Base-by-base conservation (phyloP, 2,329 filamentous ascomycete species). In the Pleurostoma richardsiae region DNA sequence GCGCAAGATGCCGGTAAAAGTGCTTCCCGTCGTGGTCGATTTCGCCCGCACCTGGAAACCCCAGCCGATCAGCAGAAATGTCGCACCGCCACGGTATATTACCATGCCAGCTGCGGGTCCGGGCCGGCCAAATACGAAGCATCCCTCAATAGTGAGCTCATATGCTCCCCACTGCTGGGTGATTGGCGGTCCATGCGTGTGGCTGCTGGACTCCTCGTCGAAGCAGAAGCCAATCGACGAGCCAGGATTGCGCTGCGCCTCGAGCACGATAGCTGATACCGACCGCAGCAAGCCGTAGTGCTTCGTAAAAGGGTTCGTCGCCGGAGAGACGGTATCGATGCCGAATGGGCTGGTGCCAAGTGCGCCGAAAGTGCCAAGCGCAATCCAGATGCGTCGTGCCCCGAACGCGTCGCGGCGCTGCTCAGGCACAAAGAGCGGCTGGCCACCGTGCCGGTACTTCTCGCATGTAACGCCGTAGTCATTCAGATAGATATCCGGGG, bases 371-470 rank as follows among this genome's bases (percentile, higher is more conserved):
- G 56, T 56, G 3, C 61, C 65, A 43, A 58, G 62, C 2, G 72
- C 65, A 0, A 64, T 43, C 68, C 69, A 75, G 1, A 73, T 56
- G 2, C 72, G 52, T 4, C 70, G 56, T 0, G 68, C 64, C 4
- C 72, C 72, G 29, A 67, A 62, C 33, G 72, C 71, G 45, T 77
- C 74, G 10, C 74, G 64, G 4, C 73, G 62, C 52, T 77, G 74
- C 58, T 78, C 74, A 0, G 74, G 74, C 33, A 78, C 75, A 51
- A 77, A 76, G 0, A 78, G 61, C 0, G 72, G 64, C 51, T 76
- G 70, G 10, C 59, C 56, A 4, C 64, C 57, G 43, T 73, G 69
- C 3, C 66, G 56, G 49, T 76, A 77, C 29, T 70, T 64, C 7
- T 52, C 54, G 47, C 74, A 77, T 0, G 70, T 63, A 1, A 50